Base-by-base conservation (phyloP, 805 yeast genomes). In the Candida montana region DNA sequence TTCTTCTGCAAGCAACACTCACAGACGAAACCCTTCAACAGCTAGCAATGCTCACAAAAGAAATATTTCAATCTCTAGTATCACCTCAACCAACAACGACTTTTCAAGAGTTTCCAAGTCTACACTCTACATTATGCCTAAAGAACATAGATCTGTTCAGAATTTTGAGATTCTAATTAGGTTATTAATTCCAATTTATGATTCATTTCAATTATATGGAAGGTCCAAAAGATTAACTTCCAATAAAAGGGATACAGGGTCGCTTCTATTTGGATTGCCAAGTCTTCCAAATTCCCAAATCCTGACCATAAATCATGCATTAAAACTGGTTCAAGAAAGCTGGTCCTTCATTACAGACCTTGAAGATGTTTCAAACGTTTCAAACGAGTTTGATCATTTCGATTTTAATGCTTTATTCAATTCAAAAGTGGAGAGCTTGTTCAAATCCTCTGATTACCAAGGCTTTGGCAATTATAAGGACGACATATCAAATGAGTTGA, bases 261-360 rank as follows among this genome's bases (percentile, higher is more conserved):
- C 91, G 13, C 65, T 87, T 55, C 68, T 87, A 27, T 84, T 82
- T 64, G 91, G 82, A 0, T 67, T 84, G 45, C 95, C 95, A 5
- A 75, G 79, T 18, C 68, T 85, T 52, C 95, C 95, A 3, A 78
- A 73, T 44, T 76, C 79, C 26, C 75, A 78, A 51, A 80, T 81
- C 47, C 54, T 84, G 59, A 40, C 48, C 2, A 16, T 39, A 26
- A 12, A 40, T 17, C 5, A 44, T 10, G 39, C 50, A 5, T 19
- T 24, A 2, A n/a, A 35, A 7, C 35, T 53, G 12, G 34, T 59
- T 9, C 10, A 26, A 19, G 49, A 45, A 18, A 44, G 51, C 37
- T 55, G 59, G 59, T 7, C 27, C 2, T 17, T 26, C 1, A 40
- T 49, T 31, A 9, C 30, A 10, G 21, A 21, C 8, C 12, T 35